Evolutionary conservation across 306 rosid species (phyloP), one percentile per base, ranked within the genome.

Genomic region (Rubus idaeus): DNA sequence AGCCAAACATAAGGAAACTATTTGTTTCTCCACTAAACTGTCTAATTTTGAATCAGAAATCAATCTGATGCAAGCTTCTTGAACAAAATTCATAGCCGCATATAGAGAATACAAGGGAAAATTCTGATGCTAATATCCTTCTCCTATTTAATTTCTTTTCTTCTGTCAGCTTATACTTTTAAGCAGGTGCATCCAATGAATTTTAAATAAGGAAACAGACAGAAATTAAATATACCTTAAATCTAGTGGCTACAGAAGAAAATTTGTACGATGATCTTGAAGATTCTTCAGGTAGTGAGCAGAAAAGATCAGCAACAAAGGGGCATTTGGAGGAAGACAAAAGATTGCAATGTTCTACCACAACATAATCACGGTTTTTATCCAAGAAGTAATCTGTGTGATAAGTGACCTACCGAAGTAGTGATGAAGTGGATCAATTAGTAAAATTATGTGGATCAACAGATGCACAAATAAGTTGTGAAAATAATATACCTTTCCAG

Each of bases 301-400:
- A 86, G 75, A 92, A 89, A 81, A 92, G 96, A 64, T 89, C 89
- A 80, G 96, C 91, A 58, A 95, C 86, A 51, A 92, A 87, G 70
- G 87, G 85, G 86, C 96, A 87, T 82, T 87, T 88, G 71, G 99
- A 95, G 78, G 91, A 89, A 88, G 91, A 88, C 78, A 95, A 82
- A 21, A 95, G 88, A 81, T 84, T 90, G 87, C 99, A 89, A 82
- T 95, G 99, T 51, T 95, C 99, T 61, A 89, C 88, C 77, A 95
- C 97, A 82, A 95, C 88, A 87, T 95, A 95, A 82, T 95, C 99
- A 81, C 99, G 97, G 74, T 95, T 95, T 84, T 95, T 95, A 82
- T 92, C 99, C 79, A 95, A 75, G 78, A 95, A 95, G 46, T 87
- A 64, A 80, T 95, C 97, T 73, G 99, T 86, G 75, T 95, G 99